Percentiles rank a stretch among this genome's conserved stretches.
These are phyloP conservation scores for Castanopsis chinensis DNA, from an alignment of 306 rosid genomes.

Conservation along the genomic window DNA sequence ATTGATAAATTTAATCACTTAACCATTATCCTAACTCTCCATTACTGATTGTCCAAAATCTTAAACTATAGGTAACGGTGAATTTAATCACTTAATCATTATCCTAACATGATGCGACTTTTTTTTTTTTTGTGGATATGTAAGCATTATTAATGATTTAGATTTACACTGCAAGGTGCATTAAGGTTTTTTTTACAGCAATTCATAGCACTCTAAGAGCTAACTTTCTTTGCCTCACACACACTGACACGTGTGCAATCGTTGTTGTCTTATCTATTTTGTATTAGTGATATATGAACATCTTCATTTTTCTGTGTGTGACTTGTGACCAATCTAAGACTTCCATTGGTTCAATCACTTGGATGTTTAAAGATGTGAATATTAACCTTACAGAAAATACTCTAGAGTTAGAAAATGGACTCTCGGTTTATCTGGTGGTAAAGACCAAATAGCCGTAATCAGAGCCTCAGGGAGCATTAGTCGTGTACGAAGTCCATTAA, in stretches of 20 bases:
- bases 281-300: background rate
- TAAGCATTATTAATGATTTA: background rate
- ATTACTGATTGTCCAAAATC: too few species aligned
- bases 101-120: too few species aligned
- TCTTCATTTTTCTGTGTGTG: conserved; percentile 2
- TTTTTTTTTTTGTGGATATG: too few species aligned
- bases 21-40: too few species aligned
- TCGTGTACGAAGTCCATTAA: conserved; percentile 49
- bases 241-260: background rate
- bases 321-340: background rate
- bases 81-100: too few species aligned
- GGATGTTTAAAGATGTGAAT: background rate
- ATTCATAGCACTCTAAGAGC: background rate
- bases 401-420: conserved; percentile 75
- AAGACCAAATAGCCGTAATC: conserved; percentile 79
- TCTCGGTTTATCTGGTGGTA: conserved; percentile 73
- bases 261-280: conserved; percentile 6
- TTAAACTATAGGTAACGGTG: too few species aligned
- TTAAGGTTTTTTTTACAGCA: background rate
- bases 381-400: conserved; percentile 64
- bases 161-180: background rate
- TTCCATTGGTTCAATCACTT: background rate
- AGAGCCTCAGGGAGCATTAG: conserved; percentile 93
- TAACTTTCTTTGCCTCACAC: background rate
- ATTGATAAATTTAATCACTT: too few species aligned